A percentile compares a stretch with the other conserved stretches of the same genome.
These are phyloP conservation scores for Medicago lupulina DNA, from an alignment of 306 rosid species.

Conservation along the genomic window DNA sequence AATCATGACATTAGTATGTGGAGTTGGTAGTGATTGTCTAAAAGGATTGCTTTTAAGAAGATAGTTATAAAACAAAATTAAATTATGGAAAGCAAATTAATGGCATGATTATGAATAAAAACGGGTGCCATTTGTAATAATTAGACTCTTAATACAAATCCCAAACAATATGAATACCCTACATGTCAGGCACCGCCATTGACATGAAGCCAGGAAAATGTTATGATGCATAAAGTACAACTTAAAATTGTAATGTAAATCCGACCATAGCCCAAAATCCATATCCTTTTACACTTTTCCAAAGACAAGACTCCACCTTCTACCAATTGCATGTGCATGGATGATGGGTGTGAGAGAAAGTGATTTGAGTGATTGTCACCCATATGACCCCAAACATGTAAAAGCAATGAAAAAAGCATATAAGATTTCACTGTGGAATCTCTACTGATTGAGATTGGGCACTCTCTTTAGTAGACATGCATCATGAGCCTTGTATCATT, in stretches of 20 bases:
- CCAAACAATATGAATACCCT: constrained; percentile 36
- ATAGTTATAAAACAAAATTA: constrained; percentile 8
- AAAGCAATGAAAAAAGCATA: constrained; percentile 55
- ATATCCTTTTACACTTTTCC: constrained; percentile 30
- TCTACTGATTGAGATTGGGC: constrained; percentile 68
- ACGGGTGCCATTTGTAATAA: constrained; percentile 38
- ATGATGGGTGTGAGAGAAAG: constrained; percentile 70
- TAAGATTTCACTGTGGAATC: constrained; percentile 63
- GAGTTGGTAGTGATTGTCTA: constrained; percentile 4
- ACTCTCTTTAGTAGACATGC: constrained; percentile 76
- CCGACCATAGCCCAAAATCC: constrained; percentile 10
- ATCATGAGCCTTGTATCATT: constrained; percentile 77
- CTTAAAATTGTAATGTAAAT: constrained; percentile 2
- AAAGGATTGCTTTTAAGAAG: constrained; percentile 9
- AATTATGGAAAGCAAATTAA: constrained; percentile 37
- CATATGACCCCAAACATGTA: constrained; percentile 50
- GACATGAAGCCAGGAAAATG: constrained; percentile 18
- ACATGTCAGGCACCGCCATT: constrained; percentile 44
- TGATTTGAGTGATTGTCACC: constrained; percentile 56
- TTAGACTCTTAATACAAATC: constrained; percentile 29
- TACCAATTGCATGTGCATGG: constrained; percentile 75
- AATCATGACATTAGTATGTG: constrained; percentile 20
- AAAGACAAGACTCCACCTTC: constrained; percentile 65
- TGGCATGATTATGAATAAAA: constrained; percentile 50
- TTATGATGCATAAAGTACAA: constrained; percentile 9